These are phyloP conservation scores for Phalaenopsis hybrid DNA, from an alignment of 116 monocot genomes.

Conservation along the genomic window DNA sequence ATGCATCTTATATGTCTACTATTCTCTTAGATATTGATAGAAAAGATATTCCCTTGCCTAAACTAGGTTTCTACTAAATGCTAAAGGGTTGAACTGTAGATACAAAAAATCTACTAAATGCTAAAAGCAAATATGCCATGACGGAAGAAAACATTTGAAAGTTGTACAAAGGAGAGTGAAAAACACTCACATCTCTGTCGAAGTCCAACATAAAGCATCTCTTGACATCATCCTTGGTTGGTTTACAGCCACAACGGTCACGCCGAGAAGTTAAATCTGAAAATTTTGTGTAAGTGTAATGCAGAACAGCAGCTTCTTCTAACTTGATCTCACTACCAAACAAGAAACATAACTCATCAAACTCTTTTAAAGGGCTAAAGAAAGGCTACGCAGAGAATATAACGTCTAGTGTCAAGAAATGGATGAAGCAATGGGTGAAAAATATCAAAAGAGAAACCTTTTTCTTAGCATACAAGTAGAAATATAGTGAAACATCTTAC, in stretches of 20 bases:
- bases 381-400: too few relatives aligned
- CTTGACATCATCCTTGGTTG: slow-evolving; percentile 95
- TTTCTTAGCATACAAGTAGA: too few relatives aligned
- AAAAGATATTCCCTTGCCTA: too few relatives aligned
- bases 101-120: neutral
- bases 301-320: too few relatives aligned
- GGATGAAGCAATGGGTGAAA: too few relatives aligned
- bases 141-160: neutral
- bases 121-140: neutral
- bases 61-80: too few relatives aligned
- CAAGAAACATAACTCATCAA: neutral
- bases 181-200: slow-evolving; percentile 73
- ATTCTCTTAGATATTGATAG: too few relatives aligned
- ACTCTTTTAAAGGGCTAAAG: too few relatives aligned
- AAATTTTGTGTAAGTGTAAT: slow-evolving; percentile 89
- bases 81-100: neutral
- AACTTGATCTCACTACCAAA: slow-evolving; percentile 74
- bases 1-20: too few relatives aligned
- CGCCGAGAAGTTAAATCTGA: slow-evolving; percentile 93
- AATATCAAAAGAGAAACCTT: too few relatives aligned
- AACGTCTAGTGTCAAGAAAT: too few relatives aligned
- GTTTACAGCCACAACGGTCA: slow-evolving; percentile 95
- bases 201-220: slow-evolving; percentile 98
- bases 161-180: neutral
- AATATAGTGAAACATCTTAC: too few relatives aligned